Evolutionary conservation across 192 early-diverging fungal genomes (phyloP).

Genomic region (Coemansia sp.): DNA sequence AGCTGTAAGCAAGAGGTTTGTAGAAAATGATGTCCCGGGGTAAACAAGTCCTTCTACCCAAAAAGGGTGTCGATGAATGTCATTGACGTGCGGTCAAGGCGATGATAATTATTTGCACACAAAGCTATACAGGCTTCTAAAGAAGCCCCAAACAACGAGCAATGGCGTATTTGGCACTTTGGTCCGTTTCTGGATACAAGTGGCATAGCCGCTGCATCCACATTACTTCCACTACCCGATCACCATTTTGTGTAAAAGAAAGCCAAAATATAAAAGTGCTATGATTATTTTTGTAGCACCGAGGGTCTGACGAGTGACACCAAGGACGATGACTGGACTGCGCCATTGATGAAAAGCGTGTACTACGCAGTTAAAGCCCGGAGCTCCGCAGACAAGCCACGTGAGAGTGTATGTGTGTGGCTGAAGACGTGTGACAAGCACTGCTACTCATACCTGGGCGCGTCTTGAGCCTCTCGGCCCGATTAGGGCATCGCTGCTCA

Average conservation of each 20-base stretch:
- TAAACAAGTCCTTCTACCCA: too few relatives aligned
- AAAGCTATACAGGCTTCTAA: neutral
- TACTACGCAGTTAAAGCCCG: neutral
- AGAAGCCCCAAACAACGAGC: neutral
- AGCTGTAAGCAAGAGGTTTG: too few relatives aligned
- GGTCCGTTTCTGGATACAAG: neutral
- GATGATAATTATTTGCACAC: neutral
- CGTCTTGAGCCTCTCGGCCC: neutral
- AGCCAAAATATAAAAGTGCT: neutral
- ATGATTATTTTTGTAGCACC: neutral
- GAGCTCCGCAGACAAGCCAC: neutral
- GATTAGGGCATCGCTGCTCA: neutral
- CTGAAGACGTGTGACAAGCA: neutral
- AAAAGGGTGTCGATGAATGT: neutral
- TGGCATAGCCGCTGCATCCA: neutral
- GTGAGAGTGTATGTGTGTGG: constrained; percentile 4
- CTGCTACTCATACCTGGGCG: neutral
- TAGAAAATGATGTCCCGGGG: too few relatives aligned
- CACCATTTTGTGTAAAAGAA: neutral
- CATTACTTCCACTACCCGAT: neutral
- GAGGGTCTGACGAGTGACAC: neutral
- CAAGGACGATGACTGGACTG: neutral
- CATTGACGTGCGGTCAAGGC: neutral
- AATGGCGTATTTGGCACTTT: neutral
- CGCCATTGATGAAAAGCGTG: neutral